Evolutionary conservation across 108 stramenopile species (phyloP), one percentile per base, ranked within the genome.

Genomic region (Seminavis robusta): DNA sequence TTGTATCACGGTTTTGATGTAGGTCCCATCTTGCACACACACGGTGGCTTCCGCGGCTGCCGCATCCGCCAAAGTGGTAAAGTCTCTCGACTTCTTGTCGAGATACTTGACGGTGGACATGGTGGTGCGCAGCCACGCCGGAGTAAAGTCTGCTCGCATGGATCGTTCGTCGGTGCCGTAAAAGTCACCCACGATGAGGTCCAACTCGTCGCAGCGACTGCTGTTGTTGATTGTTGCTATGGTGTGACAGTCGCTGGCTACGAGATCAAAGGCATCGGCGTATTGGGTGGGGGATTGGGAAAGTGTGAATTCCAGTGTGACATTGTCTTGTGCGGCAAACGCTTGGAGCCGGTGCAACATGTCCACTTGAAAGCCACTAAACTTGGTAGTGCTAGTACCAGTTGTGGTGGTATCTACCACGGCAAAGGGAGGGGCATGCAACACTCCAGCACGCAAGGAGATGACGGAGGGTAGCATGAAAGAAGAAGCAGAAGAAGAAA

Each of bases 101-200:
- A 24, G 1, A 5, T 21, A 38, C 20, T 53, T 53, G 0, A 53
- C 19, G 25, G 57, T 21, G 3, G 46, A 47, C 8, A 58, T 27
- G 0, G 57, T 13, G 1, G 57, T 46, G 1, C 23, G 16, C 1
- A 58, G 44, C 57, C 57, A 58, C 7, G 57, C 21, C 1, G 57
- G 57, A 20, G 57, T 46, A 31, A 58, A 33, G 4, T 58, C 57
- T 7, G 27, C 23, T 16, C 17, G 44, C 46, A 46, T 20, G 0
- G 19, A 24, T 16, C 42, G 17, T 24, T 33, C 20, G n/a, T n/a
- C n/a, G n/a, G n/a, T n/a, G n/a, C n/a, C n/a, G n/a, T n/a, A 58
- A 34, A 47, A 58, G 32, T 58, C 44, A 13, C 44, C 57, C n/a
- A 58, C 19, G n/a, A 58, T 58, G 2, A 58, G 25, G 24, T 58